Evolutionary conservation across 1,284 basidiomycete species (phyloP).

Genomic region (Fomitopsis schrenkii): DNA sequence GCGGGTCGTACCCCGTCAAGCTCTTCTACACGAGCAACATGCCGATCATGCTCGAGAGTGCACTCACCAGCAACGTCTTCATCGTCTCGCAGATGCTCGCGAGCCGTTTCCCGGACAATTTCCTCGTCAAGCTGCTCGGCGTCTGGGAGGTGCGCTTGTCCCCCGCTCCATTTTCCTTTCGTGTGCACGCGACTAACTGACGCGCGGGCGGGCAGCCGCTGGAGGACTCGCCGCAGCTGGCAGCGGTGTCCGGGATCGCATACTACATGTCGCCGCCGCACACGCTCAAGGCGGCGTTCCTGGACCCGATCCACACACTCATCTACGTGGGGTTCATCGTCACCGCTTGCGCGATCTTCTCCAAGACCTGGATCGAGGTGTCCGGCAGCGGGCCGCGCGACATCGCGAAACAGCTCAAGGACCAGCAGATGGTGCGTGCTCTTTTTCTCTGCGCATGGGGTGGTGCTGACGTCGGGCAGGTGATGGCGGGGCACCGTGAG

Average conservation of each 20-base stretch:
- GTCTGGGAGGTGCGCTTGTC: conserved; percentile 80
- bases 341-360: conserved; percentile 94
- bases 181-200: too few relatives aligned
- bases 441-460: neutral
- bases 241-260: conserved; percentile 88
- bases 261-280: conserved; percentile 99
- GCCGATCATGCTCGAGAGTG: conserved; percentile 99
- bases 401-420: conserved; percentile 97
- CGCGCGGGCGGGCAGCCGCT: conserved; percentile 56
- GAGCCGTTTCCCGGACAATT: conserved; percentile 86
- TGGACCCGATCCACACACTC: conserved; percentile 92
- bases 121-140: conserved; percentile 88
- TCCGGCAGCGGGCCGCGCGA: conserved; percentile 95
- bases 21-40: conserved; percentile 99
- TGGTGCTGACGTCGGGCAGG: conserved; percentile 34
- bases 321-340: conserved; percentile 94
- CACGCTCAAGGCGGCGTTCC: conserved; percentile 81
- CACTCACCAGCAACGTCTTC: conserved; percentile 93
- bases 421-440: conserved; percentile 83
- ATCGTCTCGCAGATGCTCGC: conserved; percentile 97
- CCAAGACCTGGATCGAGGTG: conserved; percentile 99
- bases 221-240: conserved; percentile 90
- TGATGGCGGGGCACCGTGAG: conserved; percentile 97
- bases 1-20: conserved; percentile 95
- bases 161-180: neutral